phyloP scores from a whole-genome alignment of 495 filamentous ascomycete genomes.

The Penicillium verhagenii region DNA sequence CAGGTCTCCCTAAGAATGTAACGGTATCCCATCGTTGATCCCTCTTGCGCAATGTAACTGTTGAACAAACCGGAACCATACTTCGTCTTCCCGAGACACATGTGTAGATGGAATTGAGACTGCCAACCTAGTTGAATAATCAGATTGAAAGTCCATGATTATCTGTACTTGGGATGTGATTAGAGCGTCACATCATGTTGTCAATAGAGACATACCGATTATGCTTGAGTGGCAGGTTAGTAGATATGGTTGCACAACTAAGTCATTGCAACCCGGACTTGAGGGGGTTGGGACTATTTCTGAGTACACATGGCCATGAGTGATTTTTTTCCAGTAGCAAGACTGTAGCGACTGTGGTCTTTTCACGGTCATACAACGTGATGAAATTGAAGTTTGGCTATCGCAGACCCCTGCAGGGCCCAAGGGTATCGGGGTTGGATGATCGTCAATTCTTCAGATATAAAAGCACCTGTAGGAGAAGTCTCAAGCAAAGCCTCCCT shows the following conservation, averaged over 20 bases:
- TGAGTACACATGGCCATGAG: neutral
- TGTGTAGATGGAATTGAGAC: neutral
- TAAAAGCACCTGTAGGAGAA: neutral
- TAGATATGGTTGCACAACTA: neutral
- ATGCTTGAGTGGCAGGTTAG: too few relatives aligned
- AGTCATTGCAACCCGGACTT: neutral
- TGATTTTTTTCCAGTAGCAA: neutral
- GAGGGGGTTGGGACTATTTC: neutral
- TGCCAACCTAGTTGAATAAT: too few relatives aligned
- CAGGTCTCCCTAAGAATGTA: conserved; percentile 8
- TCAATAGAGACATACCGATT: too few relatives aligned
- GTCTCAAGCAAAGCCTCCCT: neutral
- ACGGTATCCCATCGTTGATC: neutral
- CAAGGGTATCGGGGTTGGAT: neutral
- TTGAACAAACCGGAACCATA: conserved; percentile 5
- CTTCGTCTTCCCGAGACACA: conserved; percentile 14
- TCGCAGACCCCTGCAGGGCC: neutral
- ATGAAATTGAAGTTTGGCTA: neutral
- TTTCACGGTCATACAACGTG: neutral
- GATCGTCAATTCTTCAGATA: neutral
- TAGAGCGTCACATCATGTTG: too few relatives aligned
- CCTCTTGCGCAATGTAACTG: conserved; percentile 19
- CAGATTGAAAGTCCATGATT: too few relatives aligned
- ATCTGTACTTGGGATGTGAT: too few relatives aligned
- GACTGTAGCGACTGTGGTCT: neutral